A percentile compares a stretch with the other conserved stretches of the same genome.
These are phyloP conservation scores for Nosema muscidifuracis DNA, from an alignment of 371 early-diverging fungal genomes.

Conservation along the genomic window DNA sequence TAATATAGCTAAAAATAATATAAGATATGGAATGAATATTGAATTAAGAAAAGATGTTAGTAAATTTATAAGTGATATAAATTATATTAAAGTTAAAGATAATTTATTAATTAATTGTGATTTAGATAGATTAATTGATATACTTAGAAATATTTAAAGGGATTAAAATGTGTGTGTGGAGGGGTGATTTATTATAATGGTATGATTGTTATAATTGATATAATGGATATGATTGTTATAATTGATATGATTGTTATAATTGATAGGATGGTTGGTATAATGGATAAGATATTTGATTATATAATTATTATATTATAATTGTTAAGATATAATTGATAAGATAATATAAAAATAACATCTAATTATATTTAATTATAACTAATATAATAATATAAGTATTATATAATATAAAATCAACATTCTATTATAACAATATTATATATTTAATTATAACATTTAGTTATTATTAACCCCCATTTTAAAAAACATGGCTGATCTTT, in stretches of 20 bases:
- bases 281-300: no score
- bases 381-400: no score
- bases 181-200: no score
- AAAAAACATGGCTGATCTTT: conserved; percentile 4
- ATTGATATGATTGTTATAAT: no score
- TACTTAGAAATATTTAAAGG: neutral
- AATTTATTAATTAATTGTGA: neutral
- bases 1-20: neutral
- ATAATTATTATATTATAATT: no score
- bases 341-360: no score
- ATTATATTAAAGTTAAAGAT: neutral
- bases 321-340: no score
- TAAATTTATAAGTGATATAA: neutral
- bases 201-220: no score
- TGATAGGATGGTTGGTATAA: no score
- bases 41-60: neutral
- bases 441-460: neutral
- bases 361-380: no score
- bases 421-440: neutral
- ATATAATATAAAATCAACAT: neutral
- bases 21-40: neutral
- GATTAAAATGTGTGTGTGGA: no score
- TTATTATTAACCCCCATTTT: neutral
- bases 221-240: no score
- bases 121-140: neutral